Percentiles rank a stretch among this genome's conserved stretches.
Evolutionary conservation across 768 basidiomycete genomes (phyloP).

Genomic region (Clitopilus hobsonii): DNA sequence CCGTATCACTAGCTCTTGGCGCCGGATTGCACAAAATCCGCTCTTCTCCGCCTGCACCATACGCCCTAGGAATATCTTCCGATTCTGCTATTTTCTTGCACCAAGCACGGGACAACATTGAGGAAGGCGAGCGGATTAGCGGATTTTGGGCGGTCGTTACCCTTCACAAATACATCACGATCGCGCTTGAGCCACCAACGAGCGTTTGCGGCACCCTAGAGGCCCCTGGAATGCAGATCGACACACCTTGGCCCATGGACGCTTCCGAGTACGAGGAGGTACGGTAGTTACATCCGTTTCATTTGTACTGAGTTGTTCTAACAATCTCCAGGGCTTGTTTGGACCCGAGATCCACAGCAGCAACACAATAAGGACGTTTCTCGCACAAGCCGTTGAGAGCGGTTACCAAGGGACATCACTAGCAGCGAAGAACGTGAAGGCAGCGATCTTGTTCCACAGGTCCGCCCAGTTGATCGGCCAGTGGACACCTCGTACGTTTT

Average conservation of each 20-base stretch:
- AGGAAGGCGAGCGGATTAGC: conserved; percentile 64
- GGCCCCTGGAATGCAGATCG: conserved; percentile 43
- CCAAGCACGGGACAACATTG: conserved; percentile 40
- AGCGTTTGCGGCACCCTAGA: conserved; percentile 54
- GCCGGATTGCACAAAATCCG: conserved; percentile 44
- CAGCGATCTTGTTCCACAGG: conserved; percentile 54
- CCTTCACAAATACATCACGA: conserved; percentile 53
- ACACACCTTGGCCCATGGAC: conserved; percentile 51
- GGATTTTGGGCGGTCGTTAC: conserved; percentile 61
- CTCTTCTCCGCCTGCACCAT: conserved; percentile 26
- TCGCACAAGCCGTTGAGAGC: conserved; percentile 29
- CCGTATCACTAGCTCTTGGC: conserved; percentile 45
- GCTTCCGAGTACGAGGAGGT: conserved; percentile 33
- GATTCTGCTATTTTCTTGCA: conserved; percentile 37
- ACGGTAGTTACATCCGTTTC: conserved; percentile 8
- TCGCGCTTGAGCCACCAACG: conserved; percentile 46
- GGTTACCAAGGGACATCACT: conserved; percentile 29
- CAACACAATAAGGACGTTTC: conserved; percentile 46
- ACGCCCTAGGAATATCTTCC: conserved; percentile 31
- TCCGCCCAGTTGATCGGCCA: conserved; percentile 50
- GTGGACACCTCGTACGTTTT: conserved; percentile 35
- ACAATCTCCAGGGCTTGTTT: conserved; percentile 33
- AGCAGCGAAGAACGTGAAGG: conserved; percentile 45
- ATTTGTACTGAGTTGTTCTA: conserved; percentile 7
- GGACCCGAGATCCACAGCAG: conserved; percentile 39